Evolutionary conservation across 257 asterid species (phyloP), one percentile per base, ranked within the genome.

Genomic region (Solanum chmielewskii): DNA sequence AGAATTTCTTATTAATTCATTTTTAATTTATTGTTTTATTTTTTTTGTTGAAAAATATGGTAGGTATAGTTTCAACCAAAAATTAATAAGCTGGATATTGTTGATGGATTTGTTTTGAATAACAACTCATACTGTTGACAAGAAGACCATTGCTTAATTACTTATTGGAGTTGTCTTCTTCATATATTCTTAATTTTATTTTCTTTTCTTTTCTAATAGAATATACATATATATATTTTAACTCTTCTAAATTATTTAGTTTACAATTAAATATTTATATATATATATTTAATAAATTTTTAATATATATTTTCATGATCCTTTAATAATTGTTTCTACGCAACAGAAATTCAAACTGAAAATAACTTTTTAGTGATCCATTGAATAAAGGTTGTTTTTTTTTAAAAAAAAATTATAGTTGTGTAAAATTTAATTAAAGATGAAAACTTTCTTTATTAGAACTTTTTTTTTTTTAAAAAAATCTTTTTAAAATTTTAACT

Each of bases 51-150:
- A 52, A n/a, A 45, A n/a, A 84, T 27, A 44, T 8, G 27, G 71
- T 39, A 25, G 75, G 83, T 35, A 71, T 62, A 78, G 33, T 86
- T 49, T 49, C 86, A 88, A 49, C 85, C 85, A 62, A 75, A 75
- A 75, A 39, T 75, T 75, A 75, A 75, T 75, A 23, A 75, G 82
- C 20, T 75, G 33, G 82, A 75, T 75, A 41, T 75, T 41, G 31
- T 75, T 39, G 82, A 39, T 75, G 82, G 82, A 75, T 23, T 75
- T 75, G 52, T 75, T 75, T 21, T 75, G 56, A 41, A 39, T 75
- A 75, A 75, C 56, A 39, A 41, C 82, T 75, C 52, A 37, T 1
- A 21, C 18, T 39, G 56, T 75, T 75, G 82, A 75, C 52, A 37
- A 75, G 41, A 21, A 39, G 56, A 20, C 44, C 82, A 75, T 39